Evolutionary conservation across 306 rosid genomes (phyloP).

Genomic region (Pachyrhizus erosus): DNA sequence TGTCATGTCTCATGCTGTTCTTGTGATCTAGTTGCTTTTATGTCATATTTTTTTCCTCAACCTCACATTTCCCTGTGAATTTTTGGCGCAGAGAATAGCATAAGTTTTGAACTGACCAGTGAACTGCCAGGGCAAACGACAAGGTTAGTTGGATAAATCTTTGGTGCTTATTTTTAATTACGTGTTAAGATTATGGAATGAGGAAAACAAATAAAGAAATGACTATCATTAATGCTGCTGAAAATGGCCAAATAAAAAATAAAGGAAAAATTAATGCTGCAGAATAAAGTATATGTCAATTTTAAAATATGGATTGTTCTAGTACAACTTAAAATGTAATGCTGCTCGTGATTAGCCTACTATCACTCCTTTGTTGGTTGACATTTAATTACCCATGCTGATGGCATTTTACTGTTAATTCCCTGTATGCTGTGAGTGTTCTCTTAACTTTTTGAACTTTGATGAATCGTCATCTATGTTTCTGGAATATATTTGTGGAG

Average conservation of each 20-base stretch:
- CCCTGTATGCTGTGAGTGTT: constrained; percentile 41
- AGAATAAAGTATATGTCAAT: constrained; percentile 9
- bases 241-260: constrained; percentile 17
- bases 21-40: constrained; percentile 65
- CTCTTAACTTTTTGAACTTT: constrained; percentile 38
- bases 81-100: constrained; percentile 56
- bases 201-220: constrained; percentile 35
- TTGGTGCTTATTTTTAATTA: constrained; percentile 42
- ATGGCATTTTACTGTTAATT: constrained; percentile 49
- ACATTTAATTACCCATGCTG: constrained; percentile 59
- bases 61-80: constrained; percentile 41
- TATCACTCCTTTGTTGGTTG: constrained; percentile 78
- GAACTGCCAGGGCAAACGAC: constrained; percentile 52
- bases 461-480: constrained; percentile 36
- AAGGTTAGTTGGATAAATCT: constrained; percentile 60
- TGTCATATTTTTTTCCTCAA: constrained; percentile 41
- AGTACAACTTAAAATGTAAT: constrained; percentile 47
- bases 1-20: constrained; percentile 68
- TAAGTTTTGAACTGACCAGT: constrained; percentile 49
- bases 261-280: neutral
- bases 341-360: constrained; percentile 79
- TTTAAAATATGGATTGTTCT: constrained; percentile 54
- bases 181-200: constrained; percentile 22
- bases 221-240: constrained; percentile 27
- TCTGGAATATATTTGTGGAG: constrained; percentile 38